Percentiles rank a stretch among this genome's conserved stretches.
These are phyloP conservation scores for Moricandia arvensis DNA, from an alignment of 345 rosid genomes.

Conservation along the genomic window DNA sequence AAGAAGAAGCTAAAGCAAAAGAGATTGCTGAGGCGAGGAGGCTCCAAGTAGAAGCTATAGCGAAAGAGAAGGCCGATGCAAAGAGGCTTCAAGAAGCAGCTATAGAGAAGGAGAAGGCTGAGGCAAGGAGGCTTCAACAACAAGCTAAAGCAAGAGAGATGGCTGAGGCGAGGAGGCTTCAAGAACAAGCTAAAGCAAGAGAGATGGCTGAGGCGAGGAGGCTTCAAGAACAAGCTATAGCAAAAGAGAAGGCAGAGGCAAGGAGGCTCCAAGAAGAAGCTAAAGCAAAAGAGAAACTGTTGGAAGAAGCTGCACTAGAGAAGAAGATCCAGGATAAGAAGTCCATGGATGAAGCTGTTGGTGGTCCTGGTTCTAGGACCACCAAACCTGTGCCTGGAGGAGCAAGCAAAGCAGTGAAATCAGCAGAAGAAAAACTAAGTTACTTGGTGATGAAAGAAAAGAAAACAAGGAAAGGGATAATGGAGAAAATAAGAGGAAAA, in stretches of 20 bases:
- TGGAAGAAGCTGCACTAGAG: conserved; percentile 10
- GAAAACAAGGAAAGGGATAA: conserved; percentile 26
- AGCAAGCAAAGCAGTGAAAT: conserved; percentile 21
- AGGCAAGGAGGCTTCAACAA: conserved; percentile 18
- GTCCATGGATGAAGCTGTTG: not conserved
- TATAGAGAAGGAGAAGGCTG: not conserved
- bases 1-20: conserved; percentile 25
- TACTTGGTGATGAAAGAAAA: conserved; percentile 32
- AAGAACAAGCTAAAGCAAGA: not conserved
- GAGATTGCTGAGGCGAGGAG: conserved; percentile 18
- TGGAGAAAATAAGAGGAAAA: conserved; percentile 32
- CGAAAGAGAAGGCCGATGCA: not conserved
- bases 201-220: not conserved
- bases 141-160: not conserved
- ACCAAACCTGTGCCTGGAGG: not conserved
- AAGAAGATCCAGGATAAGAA: conserved; percentile 9
- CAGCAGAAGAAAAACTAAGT: conserved; percentile 9
- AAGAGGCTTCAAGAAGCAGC: conserved; percentile 19
- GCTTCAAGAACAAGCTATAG: conserved; percentile 6
- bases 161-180: conserved; percentile 10
- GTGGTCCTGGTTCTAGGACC: not conserved
- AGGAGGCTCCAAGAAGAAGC: conserved; percentile 9
- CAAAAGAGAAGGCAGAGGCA: conserved; percentile 10
- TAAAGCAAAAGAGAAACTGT: not conserved
- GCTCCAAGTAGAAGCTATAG: not conserved